Evolutionary conservation across 2,329 filamentous ascomycete species (phyloP), one percentile per base, ranked within the genome.

Genomic region (Clarireedia sp.): DNA sequence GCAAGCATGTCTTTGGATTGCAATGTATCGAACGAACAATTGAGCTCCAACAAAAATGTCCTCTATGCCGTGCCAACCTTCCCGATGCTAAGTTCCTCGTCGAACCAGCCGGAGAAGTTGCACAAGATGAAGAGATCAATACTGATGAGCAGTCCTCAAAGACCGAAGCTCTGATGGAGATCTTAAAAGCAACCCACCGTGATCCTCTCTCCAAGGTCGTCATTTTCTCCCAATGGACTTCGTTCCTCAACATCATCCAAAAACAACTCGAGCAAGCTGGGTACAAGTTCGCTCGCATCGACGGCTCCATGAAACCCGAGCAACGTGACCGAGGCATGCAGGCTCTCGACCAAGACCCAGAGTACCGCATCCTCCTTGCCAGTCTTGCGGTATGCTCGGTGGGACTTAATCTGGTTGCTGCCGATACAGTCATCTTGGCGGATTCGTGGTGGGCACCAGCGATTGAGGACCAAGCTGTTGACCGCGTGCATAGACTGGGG

Each of bases 401-500:
- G 1, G 90, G 90, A 0, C 76, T 96, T 46, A 95, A 95, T 64
- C 79, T 96, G 12, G 88, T 91, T 0, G 84, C 89, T 0, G 90
- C 90, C 0, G 90, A 94, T 64, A 90, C 90, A 6, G 89, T 95
- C 57, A 83, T 96, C 46, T 75, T 96, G 19, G 81, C 83, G 0
- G 90, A 96, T 69, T 87, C 82, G 57, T 96, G 89, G 90, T 96
- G 90, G 87, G 90, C 90, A 1, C 90, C 90, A 0, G 90, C 90
- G 0, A 94, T 96, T 54, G 90, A 96, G 70, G 90, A 95, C 63
- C 90, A 96, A 68, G 91, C 91, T 3, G 79, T 95, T 2, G 90
- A 96, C 67, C 85, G 90, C 4, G 90, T 96, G 6, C 89, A 96
- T 67, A 80, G 90, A 0, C 76, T 96, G 0, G 90, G 90, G 0